phyloP scores from a whole-genome alignment of 1,139 yeast species.

The Zygoascus sp. region DNA sequence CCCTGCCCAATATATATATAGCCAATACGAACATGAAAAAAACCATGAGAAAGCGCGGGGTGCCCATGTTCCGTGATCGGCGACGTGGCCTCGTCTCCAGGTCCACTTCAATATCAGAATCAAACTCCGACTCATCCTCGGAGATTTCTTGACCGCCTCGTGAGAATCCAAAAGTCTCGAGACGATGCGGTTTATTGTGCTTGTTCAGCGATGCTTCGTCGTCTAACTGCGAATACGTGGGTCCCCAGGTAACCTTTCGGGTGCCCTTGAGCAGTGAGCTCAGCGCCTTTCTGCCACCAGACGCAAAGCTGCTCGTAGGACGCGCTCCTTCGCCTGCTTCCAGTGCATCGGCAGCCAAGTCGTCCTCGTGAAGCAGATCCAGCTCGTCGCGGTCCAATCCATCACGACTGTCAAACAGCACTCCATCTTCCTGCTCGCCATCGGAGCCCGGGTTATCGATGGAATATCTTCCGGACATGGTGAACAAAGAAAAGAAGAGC shows the following conservation, averaged over 20 bases:
- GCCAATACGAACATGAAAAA: constrained; percentile 18
- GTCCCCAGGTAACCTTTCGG: constrained; percentile 6
- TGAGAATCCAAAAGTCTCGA: constrained; percentile 4
- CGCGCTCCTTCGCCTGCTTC: not conserved
- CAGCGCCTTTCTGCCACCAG: not conserved
- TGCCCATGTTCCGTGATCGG: constrained; percentile 12
- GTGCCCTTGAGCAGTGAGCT: constrained; percentile 1
- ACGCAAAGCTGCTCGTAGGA: not conserved
- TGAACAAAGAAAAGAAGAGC: not conserved
- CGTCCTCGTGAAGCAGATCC: constrained; percentile 23
- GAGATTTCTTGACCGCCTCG: constrained; percentile 7
- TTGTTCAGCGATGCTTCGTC: not conserved
- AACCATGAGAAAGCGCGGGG: too few relatives aligned
- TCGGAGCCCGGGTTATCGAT: constrained; percentile 27
- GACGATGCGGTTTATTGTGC: constrained; percentile 7
- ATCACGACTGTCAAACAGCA: constrained; percentile 25
- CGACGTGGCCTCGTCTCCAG: constrained; percentile 25
- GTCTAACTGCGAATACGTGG: constrained; percentile 8
- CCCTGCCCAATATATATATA: constrained; percentile 16
- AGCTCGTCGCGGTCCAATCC: constrained; percentile 27
- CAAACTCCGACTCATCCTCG: constrained; percentile 20
- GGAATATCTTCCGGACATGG: constrained; percentile 27
- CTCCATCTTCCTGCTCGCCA: constrained; percentile 27
- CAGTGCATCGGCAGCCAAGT: constrained; percentile 18
- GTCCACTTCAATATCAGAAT: constrained; percentile 26